Conservation (phyloP, 2,329 filamentous ascomycete genomes). For the Bipolaris bicolor region DNA sequence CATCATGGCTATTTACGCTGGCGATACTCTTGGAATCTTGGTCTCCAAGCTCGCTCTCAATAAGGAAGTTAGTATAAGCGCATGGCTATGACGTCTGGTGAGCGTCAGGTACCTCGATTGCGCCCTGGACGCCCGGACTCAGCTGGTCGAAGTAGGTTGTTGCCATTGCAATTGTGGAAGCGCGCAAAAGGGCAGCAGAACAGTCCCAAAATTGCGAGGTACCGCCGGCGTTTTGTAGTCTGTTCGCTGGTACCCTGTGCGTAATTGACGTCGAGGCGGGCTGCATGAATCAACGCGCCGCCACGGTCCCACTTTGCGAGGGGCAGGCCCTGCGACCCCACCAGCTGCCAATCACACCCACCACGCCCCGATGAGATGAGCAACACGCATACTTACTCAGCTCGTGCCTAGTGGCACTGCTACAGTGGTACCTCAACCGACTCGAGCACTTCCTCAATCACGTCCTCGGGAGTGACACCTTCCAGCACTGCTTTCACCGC, state of each 20-base stretch:
- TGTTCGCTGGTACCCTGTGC: slow-evolving; percentile 10
- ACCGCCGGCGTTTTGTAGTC: slow-evolving; percentile 11
- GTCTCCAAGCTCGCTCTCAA: slow-evolving; percentile 40
- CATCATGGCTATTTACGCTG: slow-evolving; percentile 44
- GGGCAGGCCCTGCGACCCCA: slow-evolving; percentile 29
- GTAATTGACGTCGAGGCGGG: slow-evolving; percentile 3
- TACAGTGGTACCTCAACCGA: slow-evolving; percentile 63
- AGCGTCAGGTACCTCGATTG: slow-evolving; percentile 35
- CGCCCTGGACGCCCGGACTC: slow-evolving; percentile 20
- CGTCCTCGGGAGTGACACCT: slow-evolving; percentile 60
- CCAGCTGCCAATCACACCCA: slow-evolving; percentile 27
- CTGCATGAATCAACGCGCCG: slow-evolving; percentile 16
- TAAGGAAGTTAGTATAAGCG: slow-evolving; percentile 43
- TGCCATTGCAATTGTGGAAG: slow-evolving; percentile 32
- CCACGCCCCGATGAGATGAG: slow-evolving; percentile 31
- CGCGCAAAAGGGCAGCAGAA: background rate
- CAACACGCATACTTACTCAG: slow-evolving; percentile 36
- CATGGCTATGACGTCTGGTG: slow-evolving; percentile 27
- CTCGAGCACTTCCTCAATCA: slow-evolving; percentile 64
- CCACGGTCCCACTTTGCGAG: slow-evolving; percentile 18
- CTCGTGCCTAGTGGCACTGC: slow-evolving; percentile 5
- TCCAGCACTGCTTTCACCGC: slow-evolving; percentile 73
- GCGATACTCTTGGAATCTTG: slow-evolving; percentile 37
- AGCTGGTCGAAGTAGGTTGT: slow-evolving; percentile 30
- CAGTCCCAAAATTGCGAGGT: slow-evolving; percentile 4